Conservation (phyloP, 1,284 basidiomycete species). For the Tilletia horrida region DNA sequence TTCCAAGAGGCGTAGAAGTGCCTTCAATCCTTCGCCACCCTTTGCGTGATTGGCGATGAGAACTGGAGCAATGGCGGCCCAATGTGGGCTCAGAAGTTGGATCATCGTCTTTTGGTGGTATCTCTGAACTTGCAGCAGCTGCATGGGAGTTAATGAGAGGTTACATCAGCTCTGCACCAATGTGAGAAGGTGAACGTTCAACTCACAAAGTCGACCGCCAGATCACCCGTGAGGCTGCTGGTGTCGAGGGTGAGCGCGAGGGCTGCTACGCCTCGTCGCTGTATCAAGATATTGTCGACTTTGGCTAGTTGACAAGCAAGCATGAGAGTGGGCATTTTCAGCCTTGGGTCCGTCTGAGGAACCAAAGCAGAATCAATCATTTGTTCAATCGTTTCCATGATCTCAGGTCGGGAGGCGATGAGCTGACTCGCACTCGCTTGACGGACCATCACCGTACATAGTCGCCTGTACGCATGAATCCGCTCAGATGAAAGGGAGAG, state of each 20-base stretch:
- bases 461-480: not conserved
- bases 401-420: not conserved
- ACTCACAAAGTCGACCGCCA: slow-evolving; percentile 13
- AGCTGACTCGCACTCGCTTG: slow-evolving; percentile 9
- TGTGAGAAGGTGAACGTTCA: slow-evolving; percentile 30
- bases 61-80: slow-evolving; percentile 35
- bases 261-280: not conserved
- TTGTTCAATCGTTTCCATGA: slow-evolving; percentile 6
- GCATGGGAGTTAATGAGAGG: not conserved
- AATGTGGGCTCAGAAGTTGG: slow-evolving; percentile 46
- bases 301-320: slow-evolving; percentile 10
- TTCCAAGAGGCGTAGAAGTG: slow-evolving; percentile 42
- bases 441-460: not conserved
- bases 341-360: not conserved
- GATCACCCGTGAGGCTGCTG: not conserved
- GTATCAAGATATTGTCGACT: not conserved
- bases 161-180: slow-evolving; percentile 20
- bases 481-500: too few species aligned
- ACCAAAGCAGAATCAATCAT: not conserved
- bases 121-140: slow-evolving; percentile 42
- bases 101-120: slow-evolving; percentile 43
- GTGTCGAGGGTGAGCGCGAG: not conserved
- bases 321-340: not conserved
- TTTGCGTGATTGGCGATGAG: slow-evolving; percentile 28
- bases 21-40: slow-evolving; percentile 11